Conservation (phyloP, 2,329 filamentous ascomycete species). For the Beauveria sp. region DNA sequence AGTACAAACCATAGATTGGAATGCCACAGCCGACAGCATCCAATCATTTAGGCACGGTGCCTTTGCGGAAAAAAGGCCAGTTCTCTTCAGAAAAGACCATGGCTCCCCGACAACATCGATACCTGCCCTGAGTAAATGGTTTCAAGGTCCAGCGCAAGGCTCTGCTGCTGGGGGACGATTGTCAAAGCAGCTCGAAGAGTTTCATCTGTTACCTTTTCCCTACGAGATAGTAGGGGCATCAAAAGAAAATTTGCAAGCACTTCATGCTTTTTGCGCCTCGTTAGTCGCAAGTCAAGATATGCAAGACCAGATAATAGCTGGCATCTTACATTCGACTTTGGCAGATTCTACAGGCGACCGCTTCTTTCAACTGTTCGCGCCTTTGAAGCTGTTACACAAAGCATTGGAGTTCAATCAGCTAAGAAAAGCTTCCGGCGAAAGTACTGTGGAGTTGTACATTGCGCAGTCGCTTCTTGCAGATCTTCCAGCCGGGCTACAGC, state of each 20-base stretch:
- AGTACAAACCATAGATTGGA: not conserved
- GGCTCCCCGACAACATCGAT: constrained; percentile 24
- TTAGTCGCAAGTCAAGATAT: constrained; percentile 20
- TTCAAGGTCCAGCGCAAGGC: constrained; percentile 37
- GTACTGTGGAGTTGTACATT: constrained; percentile 60
- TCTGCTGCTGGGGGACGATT: constrained; percentile 49
- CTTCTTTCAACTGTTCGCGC: constrained; percentile 53
- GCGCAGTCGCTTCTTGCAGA: constrained; percentile 70
- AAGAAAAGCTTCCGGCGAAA: constrained; percentile 14
- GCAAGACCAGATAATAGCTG: constrained; percentile 24
- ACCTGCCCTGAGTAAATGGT: constrained; percentile 7
- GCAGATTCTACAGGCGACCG: constrained; percentile 18
- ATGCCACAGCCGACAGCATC: constrained; percentile 19
- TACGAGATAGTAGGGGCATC: constrained; percentile 30
- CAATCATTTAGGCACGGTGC: constrained; percentile 44
- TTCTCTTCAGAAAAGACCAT: constrained; percentile 37
- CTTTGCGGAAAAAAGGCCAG: constrained; percentile 44
- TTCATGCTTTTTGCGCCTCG: constrained; percentile 22
- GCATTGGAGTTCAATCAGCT: constrained; percentile 40
- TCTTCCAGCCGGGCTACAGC: constrained; percentile 54
- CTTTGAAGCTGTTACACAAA: constrained; percentile 57
- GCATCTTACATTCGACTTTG: constrained; percentile 23
- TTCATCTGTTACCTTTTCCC: constrained; percentile 26
- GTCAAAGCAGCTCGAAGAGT: constrained; percentile 22
- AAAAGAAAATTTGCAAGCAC: constrained; percentile 12